phyloP scores from a whole-genome alignment of 495 filamentous ascomycete genomes.

The Aspergillus funiculosus region DNA sequence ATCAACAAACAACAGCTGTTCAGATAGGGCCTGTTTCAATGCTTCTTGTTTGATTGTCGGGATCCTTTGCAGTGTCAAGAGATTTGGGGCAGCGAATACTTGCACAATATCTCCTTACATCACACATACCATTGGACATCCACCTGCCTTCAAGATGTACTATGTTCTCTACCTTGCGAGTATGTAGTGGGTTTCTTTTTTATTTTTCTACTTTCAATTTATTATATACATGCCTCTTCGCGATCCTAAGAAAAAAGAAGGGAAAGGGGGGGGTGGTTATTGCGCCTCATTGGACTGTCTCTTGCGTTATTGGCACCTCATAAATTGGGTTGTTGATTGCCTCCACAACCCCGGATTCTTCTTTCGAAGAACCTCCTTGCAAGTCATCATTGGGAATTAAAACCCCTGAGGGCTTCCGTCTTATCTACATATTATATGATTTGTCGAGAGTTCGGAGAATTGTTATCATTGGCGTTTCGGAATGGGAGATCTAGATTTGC shows the following conservation, averaged over 20 bases:
- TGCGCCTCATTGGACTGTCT: slow-evolving; percentile 4
- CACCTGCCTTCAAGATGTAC: slow-evolving; percentile 45
- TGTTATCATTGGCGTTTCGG: slow-evolving; percentile 10
- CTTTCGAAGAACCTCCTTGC: background rate
- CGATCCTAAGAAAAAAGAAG: no score
- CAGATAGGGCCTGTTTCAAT: slow-evolving; percentile 25
- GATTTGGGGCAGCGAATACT: slow-evolving; percentile 24
- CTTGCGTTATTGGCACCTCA: background rate
- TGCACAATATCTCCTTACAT: slow-evolving; percentile 13
- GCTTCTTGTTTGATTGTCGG: slow-evolving; percentile 29
- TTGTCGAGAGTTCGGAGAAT: slow-evolving; percentile 12
- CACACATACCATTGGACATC: slow-evolving; percentile 23
- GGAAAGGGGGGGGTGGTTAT: no score
- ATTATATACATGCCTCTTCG: no score
- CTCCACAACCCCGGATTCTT: background rate
- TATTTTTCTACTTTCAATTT: no score
- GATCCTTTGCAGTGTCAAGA: slow-evolving; percentile 28
- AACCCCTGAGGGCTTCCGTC: background rate
- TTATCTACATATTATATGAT: slow-evolving; percentile 11
- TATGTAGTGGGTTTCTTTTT: slow-evolving; percentile 36
- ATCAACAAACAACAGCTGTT: slow-evolving; percentile 26
- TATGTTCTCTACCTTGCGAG: slow-evolving; percentile 65
- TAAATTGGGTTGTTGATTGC: slow-evolving; percentile 1
- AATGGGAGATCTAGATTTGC: background rate
- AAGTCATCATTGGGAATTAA: background rate